Evolutionary conservation across 2,329 filamentous ascomycete species (phyloP), one percentile per base, ranked within the genome.

Genomic region (Paecilomyces sp.): DNA sequence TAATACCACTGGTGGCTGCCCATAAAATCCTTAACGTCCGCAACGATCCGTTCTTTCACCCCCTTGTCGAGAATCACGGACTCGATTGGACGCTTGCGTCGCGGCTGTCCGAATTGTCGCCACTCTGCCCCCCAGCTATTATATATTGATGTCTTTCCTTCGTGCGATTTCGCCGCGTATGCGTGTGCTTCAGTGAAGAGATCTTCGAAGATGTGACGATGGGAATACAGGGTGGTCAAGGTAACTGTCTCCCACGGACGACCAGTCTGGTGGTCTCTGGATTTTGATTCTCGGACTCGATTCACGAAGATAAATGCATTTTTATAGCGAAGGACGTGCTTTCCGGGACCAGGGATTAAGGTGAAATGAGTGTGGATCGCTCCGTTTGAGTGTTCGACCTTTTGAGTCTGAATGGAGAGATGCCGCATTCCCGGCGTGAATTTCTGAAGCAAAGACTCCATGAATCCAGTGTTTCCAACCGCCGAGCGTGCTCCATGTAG

Each of bases 201-300:
- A 24, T 91, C 86, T 72, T 96, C 90, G 69, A 99, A 97, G 13
- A 97, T 85, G 67, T 93, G 85, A 2, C 92, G 88, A 66, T 96
- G 88, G 55, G 90, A 84, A 80, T 96, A 97, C 12, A 99, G 82
- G 0, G 94, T 93, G 2, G 93, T 97, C 61, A 99, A 79, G 60
- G 91, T 94, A 55, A 99, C 84, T 0, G 92, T 96, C 77, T 99
- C 94, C 79, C 96, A 96, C 1, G 94, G 94, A 66, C 91, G 89
- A 60, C 93, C 94, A 28, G 88, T 92, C 56, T 86, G 86, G 69
- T 89, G 84, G 69, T 93, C 83, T 63, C 86, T 90, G 1, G 90
- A 88, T 59, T 92, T 94, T 41, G 83, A 84, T 72, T 96, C 91
- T 65, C 96, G 91, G 72, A 96, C 88, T 57, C 94, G 83, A 67